Base-by-base conservation (phyloP, 257 asterid species). In the Solanum verrucosum region DNA sequence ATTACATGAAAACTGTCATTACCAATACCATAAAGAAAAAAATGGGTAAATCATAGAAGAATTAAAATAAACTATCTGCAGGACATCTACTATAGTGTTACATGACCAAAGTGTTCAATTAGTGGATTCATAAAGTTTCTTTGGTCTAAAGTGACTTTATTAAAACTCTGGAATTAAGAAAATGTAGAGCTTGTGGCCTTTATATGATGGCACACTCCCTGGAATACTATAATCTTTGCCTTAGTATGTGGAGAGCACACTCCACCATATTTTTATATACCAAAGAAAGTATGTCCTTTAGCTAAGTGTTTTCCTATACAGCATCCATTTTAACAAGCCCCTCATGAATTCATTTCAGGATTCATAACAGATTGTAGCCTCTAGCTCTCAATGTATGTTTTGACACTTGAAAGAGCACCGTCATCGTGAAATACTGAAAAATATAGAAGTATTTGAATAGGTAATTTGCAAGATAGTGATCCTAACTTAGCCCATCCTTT, bases 241-340 rank as follows among this genome's bases (percentile, higher is more conserved):
- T 60, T 21, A 13, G 35, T 67, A 67, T 89, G 93, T 93, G 96
- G 93, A 88, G 86, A 52, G 86, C 95, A 94, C 95, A 92, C 94
- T 94, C 93, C 94, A 89, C 90, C 89, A 71, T 49, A 65, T 88
- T 89, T 75, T 87, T 87, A 90, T 82, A 82, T 46, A 29, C 44
- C 29, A 31, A 29, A 29, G 23, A 9, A 65, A 60, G 10, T 18
- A 29, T 25, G 52, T 63, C 52, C 56, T 38, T 65, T 65, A 29
- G 38, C 10, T 37, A 56, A 89, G 93, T 91, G 93, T 88, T 90
- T 87, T 90, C 93, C 89, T 83, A 88, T 37, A 42, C 75, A 59
- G 73, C 81, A 70, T 77, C 91, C 92, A 90, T 89, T 70, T 87
- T 87, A 90, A 38, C 27, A 37, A 65, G 83, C 31, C 5, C 21